Percentiles rank a stretch among this genome's conserved stretches.
Evolutionary conservation across 116 monocot genomes (phyloP).

Genomic region (Dioscorea cayenensis): DNA sequence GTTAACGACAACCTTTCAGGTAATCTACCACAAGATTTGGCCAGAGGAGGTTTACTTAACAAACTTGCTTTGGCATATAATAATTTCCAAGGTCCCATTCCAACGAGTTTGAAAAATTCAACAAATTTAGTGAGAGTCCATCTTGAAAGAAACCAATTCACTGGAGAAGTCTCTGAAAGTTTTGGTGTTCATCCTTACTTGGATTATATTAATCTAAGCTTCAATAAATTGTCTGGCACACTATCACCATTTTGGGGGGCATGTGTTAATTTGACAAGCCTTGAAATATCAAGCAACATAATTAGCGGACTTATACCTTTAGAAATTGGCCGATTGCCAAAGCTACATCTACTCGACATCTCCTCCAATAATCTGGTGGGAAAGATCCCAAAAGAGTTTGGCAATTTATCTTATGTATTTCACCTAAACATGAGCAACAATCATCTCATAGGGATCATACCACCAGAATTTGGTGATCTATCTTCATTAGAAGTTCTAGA

Average conservation of each 20-base stretch:
- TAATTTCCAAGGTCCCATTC: too few species aligned
- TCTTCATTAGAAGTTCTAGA: conserved; percentile 15
- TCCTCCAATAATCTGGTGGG: conserved; percentile 21
- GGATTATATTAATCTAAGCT: conserved; percentile 17
- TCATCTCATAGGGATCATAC: conserved; percentile 17
- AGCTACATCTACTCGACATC: conserved; percentile 15
- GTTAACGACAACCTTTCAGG: too few species aligned
- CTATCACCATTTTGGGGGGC: conserved; percentile 14
- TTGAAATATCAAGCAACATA: conserved; percentile 20
- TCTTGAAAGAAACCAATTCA: conserved; percentile 16
- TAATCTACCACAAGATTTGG: too few species aligned
- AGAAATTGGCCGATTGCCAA: conserved; percentile 1
- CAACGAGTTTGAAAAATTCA: too few species aligned
- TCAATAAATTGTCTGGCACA: conserved; percentile 17
- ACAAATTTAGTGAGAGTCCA: conserved; percentile 8
- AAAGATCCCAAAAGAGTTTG: conserved; percentile 11
- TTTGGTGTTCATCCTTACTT: conserved; percentile 28
- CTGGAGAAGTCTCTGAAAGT: conserved; percentile 17
- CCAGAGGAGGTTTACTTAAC: too few species aligned
- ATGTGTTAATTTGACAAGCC: conserved; percentile 9
- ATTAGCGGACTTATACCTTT: conserved; percentile 21
- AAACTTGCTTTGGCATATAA: too few species aligned
- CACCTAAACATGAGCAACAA: conserved; percentile 18
- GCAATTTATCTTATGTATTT: conserved; percentile 2
- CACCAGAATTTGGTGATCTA: conserved; percentile 15